These are phyloP conservation scores for Fusarium sulawesiense DNA, from an alignment of 2,329 filamentous ascomycete species.

Conservation along the genomic window DNA sequence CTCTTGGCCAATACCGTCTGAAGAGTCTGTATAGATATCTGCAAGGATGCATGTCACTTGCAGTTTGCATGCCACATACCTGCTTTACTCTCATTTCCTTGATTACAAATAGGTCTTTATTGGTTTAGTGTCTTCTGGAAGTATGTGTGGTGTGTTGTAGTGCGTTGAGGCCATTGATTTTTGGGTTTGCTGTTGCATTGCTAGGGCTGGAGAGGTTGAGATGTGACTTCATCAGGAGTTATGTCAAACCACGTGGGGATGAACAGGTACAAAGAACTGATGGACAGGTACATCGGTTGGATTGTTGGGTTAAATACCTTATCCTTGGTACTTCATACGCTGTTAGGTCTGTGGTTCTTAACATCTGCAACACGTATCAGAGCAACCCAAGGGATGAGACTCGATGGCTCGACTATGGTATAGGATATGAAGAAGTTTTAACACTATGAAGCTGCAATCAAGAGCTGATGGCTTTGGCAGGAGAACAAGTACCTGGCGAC, in stretches of 20 bases:
- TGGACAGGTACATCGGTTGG: not conserved
- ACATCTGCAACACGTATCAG: not conserved
- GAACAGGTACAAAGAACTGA: conserved; percentile 1
- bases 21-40: not conserved
- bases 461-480: not conserved
- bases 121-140: not conserved
- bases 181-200: not conserved
- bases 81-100: not conserved
- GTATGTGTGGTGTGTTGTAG: not conserved
- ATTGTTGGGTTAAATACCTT: no score
- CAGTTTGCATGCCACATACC: not conserved
- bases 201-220: not conserved
- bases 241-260: conserved; percentile 1
- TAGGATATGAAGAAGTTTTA: not conserved
- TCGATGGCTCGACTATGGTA: no score
- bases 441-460: not conserved
- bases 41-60: conserved; percentile 15
- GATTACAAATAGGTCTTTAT: not conserved
- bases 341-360: not conserved
- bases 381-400: no score
- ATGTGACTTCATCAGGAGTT: not conserved
- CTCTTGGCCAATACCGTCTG: not conserved
- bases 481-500: fast-evolving
- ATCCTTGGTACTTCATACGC: not conserved
- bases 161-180: not conserved